Evolutionary conservation across 1,139 yeast genomes (phyloP).

Genomic region (Yamadazyma friedrichii): DNA sequence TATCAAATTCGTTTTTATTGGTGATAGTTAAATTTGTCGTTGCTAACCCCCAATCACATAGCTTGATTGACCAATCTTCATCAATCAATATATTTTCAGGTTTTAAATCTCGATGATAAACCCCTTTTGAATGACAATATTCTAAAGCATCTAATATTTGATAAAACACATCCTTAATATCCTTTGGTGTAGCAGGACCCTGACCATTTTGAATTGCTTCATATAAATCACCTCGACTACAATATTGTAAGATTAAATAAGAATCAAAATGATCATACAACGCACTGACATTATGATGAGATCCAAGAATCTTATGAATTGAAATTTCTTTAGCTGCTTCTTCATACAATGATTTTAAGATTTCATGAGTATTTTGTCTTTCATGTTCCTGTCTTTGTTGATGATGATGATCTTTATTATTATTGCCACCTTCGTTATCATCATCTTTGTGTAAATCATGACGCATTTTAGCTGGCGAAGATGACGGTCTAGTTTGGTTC

Average conservation of each 20-base stretch:
- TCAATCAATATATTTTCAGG: constrained; percentile 85
- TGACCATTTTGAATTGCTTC: constrained; percentile 84
- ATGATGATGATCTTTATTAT: constrained; percentile 7
- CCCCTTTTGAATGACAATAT: constrained; percentile 69
- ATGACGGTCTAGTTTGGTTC: constrained; percentile 28
- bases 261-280: constrained; percentile 78
- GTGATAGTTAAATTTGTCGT: constrained; percentile 61
- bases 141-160: constrained; percentile 80
- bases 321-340: constrained; percentile 82
- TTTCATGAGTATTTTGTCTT: constrained; percentile 19
- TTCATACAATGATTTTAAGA: constrained; percentile 39
- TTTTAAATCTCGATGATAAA: constrained; percentile 85
- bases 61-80: constrained; percentile 75
- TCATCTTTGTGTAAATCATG: constrained; percentile 13
- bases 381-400: not conserved
- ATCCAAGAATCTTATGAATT: constrained; percentile 69
- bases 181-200: constrained; percentile 76
- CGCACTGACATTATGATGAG: constrained; percentile 61
- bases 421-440: constrained; percentile 15
- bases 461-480: constrained; percentile 39
- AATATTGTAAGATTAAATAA: constrained; percentile 81
- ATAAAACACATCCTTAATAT: constrained; percentile 69
- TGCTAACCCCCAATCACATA: constrained; percentile 93
- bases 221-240: constrained; percentile 88
- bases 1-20: constrained; percentile 66